These are phyloP conservation scores for Chaetomiaceae sp. DNA, from an alignment of 2,329 filamentous ascomycete genomes.

Conservation along the genomic window DNA sequence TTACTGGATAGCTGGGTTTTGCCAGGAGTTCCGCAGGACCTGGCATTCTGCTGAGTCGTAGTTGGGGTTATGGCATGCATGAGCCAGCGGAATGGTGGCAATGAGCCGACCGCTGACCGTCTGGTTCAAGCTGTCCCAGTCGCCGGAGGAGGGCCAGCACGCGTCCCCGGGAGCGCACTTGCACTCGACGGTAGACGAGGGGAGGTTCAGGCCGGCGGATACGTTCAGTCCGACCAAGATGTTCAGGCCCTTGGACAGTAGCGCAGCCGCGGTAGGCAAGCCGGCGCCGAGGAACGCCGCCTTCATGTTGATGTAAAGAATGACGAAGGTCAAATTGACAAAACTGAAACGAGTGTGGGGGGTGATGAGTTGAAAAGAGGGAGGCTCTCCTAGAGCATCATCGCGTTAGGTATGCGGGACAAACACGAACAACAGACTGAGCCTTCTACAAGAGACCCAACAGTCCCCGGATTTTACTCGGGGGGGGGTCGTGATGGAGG, in stretches of 20 bases:
- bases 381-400: slow-evolving; percentile 1
- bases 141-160: slow-evolving; percentile 41
- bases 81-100: slow-evolving; percentile 37
- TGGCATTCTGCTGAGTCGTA: slow-evolving; percentile 43
- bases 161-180: slow-evolving; percentile 43
- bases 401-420: too few relatives aligned
- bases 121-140: slow-evolving; percentile 42
- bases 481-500: too few relatives aligned
- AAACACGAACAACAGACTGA: too few relatives aligned
- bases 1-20: slow-evolving; percentile 39
- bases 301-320: slow-evolving; percentile 18
- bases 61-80: slow-evolving; percentile 28
- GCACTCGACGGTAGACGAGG: too few relatives aligned
- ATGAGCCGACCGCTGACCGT: slow-evolving; percentile 44
- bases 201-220: too few relatives aligned
- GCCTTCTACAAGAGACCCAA: too few relatives aligned
- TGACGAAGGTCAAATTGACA: slow-evolving; percentile 1
- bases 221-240: too few relatives aligned
- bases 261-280: slow-evolving; percentile 13
- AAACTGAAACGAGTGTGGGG: slow-evolving; percentile 6
- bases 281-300: slow-evolving; percentile 11
- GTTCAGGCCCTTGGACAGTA: too few relatives aligned
- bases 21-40: slow-evolving; percentile 39
- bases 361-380: not conserved
- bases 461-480: too few relatives aligned